Percentiles rank a stretch among this genome's conserved stretches.
Evolutionary conservation across 2,329 filamentous ascomycete genomes (phyloP).

Genomic region (Fusarium hainanense): DNA sequence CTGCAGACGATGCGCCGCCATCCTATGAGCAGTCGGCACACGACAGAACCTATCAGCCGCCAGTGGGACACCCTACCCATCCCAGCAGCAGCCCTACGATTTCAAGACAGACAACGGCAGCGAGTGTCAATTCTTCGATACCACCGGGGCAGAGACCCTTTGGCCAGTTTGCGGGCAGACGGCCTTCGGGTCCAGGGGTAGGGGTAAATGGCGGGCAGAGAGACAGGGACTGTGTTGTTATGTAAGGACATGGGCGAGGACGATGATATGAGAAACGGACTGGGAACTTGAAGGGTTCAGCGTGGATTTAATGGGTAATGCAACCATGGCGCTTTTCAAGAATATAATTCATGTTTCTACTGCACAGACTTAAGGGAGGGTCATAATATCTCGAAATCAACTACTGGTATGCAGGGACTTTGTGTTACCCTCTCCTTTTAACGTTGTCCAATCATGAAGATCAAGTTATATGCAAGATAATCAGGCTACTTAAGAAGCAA

Average conservation of each 20-base stretch:
- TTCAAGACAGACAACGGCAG: conserved; percentile 41
- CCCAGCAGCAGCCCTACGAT: conserved; percentile 50
- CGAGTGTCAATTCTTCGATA: conserved; percentile 18
- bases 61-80: conserved; percentile 63
- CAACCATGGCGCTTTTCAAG: conserved; percentile 5
- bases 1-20: conserved; percentile 64
- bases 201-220: conserved; percentile 19
- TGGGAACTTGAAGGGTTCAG: not conserved
- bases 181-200: conserved; percentile 37
- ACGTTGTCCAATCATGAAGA: not conserved
- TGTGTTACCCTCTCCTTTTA: not conserved
- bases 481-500: not conserved
- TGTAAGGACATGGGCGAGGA: conserved; percentile 14
- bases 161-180: conserved; percentile 39
- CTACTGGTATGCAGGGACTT: not conserved
- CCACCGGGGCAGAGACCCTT: conserved; percentile 34
- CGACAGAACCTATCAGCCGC: conserved; percentile 63
- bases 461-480: not conserved
- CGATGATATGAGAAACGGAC: conserved; percentile 3
- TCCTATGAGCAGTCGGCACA: conserved; percentile 68
- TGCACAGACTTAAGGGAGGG: not conserved
- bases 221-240: conserved; percentile 35
- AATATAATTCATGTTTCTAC: not conserved
- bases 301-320: conserved; percentile 10
- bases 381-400: not conserved